A percentile compares a stretch with the other conserved stretches of the same genome.
phyloP scores from a whole-genome alignment of 2,329 filamentous ascomycete genomes.

The Fusarium longipes region DNA sequence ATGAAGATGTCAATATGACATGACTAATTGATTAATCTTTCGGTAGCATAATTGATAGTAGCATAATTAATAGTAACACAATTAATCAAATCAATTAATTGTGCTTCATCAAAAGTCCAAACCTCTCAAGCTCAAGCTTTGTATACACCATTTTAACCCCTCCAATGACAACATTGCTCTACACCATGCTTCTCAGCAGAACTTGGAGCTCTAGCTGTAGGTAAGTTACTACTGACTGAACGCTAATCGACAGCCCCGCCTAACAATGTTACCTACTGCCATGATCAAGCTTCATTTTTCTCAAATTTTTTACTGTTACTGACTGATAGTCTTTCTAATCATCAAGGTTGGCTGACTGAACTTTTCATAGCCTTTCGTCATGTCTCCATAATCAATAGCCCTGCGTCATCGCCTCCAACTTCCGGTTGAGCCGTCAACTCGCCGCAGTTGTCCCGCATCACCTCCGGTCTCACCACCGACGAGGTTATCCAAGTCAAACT shows the following conservation, averaged over 20 bases:
- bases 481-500: neutral
- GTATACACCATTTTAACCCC: constrained; percentile 26
- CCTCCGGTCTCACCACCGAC: constrained; percentile 22
- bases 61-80: neutral
- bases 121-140: too few species aligned
- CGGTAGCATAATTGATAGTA: too few species aligned
- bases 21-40: too few species aligned
- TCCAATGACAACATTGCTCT: constrained; percentile 39
- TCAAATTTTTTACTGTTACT: neutral
- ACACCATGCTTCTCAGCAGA: constrained; percentile 25
- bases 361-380: constrained; percentile 30
- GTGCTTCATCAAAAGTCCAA: neutral
- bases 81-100: neutral
- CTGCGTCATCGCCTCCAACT: constrained; percentile 25
- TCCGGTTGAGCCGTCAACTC: constrained; percentile 23
- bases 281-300: neutral
- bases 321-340: constrained; percentile 34
- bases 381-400: constrained; percentile 37
- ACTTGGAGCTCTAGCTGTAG: constrained; percentile 19
- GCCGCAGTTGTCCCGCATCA: constrained; percentile 21
- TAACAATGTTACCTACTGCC: neutral
- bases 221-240: neutral
- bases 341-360: constrained; percentile 30
- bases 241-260: constrained; percentile 3
- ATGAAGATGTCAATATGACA: neutral